phyloP scores from a whole-genome alignment of 345 rosid genomes.

The Hirschfeldia incana region DNA sequence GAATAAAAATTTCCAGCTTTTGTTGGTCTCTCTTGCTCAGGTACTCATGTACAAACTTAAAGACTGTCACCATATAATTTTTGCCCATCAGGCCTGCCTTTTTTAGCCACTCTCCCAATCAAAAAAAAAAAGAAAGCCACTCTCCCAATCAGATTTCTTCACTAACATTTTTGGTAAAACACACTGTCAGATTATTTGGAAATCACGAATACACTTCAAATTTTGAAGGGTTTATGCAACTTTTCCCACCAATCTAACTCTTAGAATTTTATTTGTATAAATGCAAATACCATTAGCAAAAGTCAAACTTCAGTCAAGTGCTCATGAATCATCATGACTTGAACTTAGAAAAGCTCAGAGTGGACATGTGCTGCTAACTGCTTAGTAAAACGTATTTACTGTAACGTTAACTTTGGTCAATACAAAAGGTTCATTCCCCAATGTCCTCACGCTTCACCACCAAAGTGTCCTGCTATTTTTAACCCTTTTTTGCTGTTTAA shows the following conservation, averaged over 20 bases:
- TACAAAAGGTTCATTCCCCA: constrained; percentile 32
- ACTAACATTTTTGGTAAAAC: background rate
- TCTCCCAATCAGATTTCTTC: background rate
- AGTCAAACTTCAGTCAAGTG: background rate
- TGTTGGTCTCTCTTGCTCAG: constrained; percentile 39
- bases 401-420: constrained; percentile 29
- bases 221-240: background rate
- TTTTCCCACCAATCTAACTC: background rate
- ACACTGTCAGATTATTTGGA: background rate
- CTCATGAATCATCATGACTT: background rate
- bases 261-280: background rate
- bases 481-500: constrained; percentile 18
- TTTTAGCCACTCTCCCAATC: constrained; percentile 13
- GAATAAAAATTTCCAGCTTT: constrained; percentile 25
- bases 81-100: constrained; percentile 31
- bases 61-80: constrained; percentile 28
- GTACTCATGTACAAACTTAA: constrained; percentile 29
- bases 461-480: constrained; percentile 20
- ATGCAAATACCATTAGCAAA: no score
- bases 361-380: constrained; percentile 24
- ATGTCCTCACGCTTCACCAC: constrained; percentile 39
- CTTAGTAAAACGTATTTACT: constrained; percentile 7
- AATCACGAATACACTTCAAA: background rate
- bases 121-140: no score
- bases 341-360: background rate